Base-by-base conservation (phyloP, 345 rosid genomes). In the Streptanthus diversifolius region DNA sequence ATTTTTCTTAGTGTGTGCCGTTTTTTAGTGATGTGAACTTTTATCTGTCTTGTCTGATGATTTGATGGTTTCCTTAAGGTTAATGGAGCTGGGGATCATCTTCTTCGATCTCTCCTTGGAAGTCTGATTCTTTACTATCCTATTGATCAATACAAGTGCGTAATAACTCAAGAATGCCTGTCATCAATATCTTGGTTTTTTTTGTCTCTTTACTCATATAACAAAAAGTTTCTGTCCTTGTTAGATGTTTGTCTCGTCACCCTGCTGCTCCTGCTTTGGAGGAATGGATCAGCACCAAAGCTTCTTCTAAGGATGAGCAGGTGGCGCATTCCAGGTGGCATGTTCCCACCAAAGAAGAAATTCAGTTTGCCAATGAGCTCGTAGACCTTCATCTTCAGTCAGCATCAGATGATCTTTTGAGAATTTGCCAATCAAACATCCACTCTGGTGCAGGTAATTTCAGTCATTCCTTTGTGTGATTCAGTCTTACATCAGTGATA, bases 321-420 rank as follows among this genome's bases (percentile, higher is more conserved):
- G 75, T 74, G 40, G 63, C 56, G 12, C 81, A 75, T 48, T 95
- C 97, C 29, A 84, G 72, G 79, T 95, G 99, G 99, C 99, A 95
- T 81, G 83, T 91, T 80, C 93, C 97, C 49, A 87, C 70, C 70
- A 81, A 85, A 52, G 86, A 90, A 44, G 99, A 95, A 86, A 85
- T 88, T 76, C 89, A 87, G 76, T 95, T 91, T 84, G 99, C 99
- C 66, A 85, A 91, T 83, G 97, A 95, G 78, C 97, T 95, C 76
- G 74, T 95, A 79, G 73, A 80, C 76, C 88, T 86, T 67, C 99
- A 95, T 88, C 88, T 91, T 78, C 82, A 84, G 70, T 86, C 96
- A 41, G 97, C 99, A 73, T 81, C 86, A 68, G 90, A 90, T 78
- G 95, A 91, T 80, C 91, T 95, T 63, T 66, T 84, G 84, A 88